Evolutionary conservation across 495 filamentous ascomycete genomes (phyloP).

Genomic region (Trichoderma asperelloides): DNA sequence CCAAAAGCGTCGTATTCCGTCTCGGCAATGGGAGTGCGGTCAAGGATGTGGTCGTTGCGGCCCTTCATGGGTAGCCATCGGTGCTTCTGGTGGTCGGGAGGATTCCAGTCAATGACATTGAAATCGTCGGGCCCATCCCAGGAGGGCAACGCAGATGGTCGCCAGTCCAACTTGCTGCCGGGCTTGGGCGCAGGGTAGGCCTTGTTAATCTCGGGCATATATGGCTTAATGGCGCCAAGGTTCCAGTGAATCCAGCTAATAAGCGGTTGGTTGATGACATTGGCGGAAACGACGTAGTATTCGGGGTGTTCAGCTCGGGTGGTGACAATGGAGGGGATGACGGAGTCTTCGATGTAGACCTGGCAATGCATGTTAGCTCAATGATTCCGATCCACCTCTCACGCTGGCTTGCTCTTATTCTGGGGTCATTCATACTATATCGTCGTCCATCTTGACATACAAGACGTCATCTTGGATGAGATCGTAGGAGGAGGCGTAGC

Average conservation of each 20-base stretch:
- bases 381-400: neutral
- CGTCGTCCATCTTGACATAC: conserved; percentile 4
- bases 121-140: neutral
- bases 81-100: conserved; percentile 22
- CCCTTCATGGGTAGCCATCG: conserved; percentile 29
- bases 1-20: conserved; percentile 3
- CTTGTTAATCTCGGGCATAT: conserved; percentile 23
- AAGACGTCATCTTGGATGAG: neutral
- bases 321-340: conserved; percentile 37
- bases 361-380: neutral
- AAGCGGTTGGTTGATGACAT: conserved; percentile 34
- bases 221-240: conserved; percentile 27
- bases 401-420: neutral
- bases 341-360: conserved; percentile 37
- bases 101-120: neutral
- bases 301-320: conserved; percentile 33
- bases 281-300: conserved; percentile 34
- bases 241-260: conserved; percentile 31
- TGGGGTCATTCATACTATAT: neutral
- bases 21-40: conserved; percentile 23
- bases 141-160: neutral
- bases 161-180: neutral
- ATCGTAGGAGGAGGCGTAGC: neutral
- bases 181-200: conserved; percentile 1
- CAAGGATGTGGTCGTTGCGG: conserved; percentile 8